Evolutionary conservation across 148 eudicot species (phyloP), one percentile per base, ranked within the genome.

Genomic region (Talinum fruticosum): DNA sequence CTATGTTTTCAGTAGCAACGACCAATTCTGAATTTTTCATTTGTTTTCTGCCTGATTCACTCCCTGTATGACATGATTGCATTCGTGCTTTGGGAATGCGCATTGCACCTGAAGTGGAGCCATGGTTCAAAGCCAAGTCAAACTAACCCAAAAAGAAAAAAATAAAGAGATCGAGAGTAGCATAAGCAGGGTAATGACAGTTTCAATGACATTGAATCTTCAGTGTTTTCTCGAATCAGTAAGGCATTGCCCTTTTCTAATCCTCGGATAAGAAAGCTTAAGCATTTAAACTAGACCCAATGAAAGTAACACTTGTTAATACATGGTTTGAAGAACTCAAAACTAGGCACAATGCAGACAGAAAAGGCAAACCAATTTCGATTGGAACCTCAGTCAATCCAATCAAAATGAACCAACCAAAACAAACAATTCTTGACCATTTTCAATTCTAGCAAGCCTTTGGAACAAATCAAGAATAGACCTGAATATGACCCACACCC

Each of bases 1-100:
- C 92, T 38, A 93, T 84, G 51, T 79, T 85, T 28, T 87, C 87
- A 24, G 87, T 69, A 61, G 77, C 87, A 69, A 84, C 80, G 16
- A 45, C 74, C 23, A 88, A 35, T 69, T 90, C 88, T 75, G 81
- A 81, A 79, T 84, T 81, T 82, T 83, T 84, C 28, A 72, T 80
- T 6, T 79, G 76, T 78, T 85, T 83, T 5, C 81, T 51, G 35
- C 64, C 78, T 49, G 73, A 45, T 79, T 75, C 72, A 37, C 69
- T 79, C 45, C 80, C 47, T 0, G 79, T 57, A 5, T 77, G 69
- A 26, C 75, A 74, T 53, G 77, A 78, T 76, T 77, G 76, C 74
- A 81, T 41, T 1, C 73, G 80, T 69, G 76, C 83, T 86, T 81
- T 91, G 33, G 87, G 83, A 74, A 82, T 87, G 41, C 82, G 83